Base-by-base conservation (phyloP, 2,329 filamentous ascomycete species). In the Penicillium sp. region DNA sequence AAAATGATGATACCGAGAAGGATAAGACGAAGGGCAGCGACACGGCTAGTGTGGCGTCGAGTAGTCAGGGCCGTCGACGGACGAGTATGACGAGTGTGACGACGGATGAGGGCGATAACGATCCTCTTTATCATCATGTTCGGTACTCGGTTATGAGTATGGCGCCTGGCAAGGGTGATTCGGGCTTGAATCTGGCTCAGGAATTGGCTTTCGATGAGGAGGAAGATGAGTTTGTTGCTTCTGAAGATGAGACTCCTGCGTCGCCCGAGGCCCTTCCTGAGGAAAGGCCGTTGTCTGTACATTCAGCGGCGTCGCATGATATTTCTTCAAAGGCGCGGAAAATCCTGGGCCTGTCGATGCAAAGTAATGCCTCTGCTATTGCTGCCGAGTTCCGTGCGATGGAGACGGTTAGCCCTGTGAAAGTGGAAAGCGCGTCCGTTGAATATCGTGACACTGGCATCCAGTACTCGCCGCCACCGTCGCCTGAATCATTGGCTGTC, bases 171-270 rank as follows among this genome's bases (percentile, higher is more conserved):
- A 89, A 89, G 72, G 72, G 80, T 4, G 88, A 87, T 28, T 69
- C 68, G 8, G 91, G 90, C 1, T 78, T 92, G 62, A 96, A 90
- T 65, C 83, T 99, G 44, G 95, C 95, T 0, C 93, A 98, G 70
- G 95, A 99, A 79, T 84, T 99, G 58, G 89, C 91, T 64, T 91
- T 97, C 64, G 91, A 93, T 60, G 90, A 91, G 63, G 91, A 93
- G 35, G 82, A 82, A 24, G 38, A 54, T 54, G 45, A 30, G 50
- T 68, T 81, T 56, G 81, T 81, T 40, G 84, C 86, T 47, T 85
- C 91, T 65, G 89, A 93, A 65, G 85, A 89, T 49, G 90, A 92
- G 54, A 88, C 89, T 1, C 86, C 88, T 40, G 85, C 72, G 5
- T 81, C 79, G 10, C 78, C 77, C 9, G 75, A 76, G 56, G 76